These are phyloP conservation scores for Calycina herbarum DNA, from an alignment of 2,329 filamentous ascomycete genomes.

Conservation along the genomic window DNA sequence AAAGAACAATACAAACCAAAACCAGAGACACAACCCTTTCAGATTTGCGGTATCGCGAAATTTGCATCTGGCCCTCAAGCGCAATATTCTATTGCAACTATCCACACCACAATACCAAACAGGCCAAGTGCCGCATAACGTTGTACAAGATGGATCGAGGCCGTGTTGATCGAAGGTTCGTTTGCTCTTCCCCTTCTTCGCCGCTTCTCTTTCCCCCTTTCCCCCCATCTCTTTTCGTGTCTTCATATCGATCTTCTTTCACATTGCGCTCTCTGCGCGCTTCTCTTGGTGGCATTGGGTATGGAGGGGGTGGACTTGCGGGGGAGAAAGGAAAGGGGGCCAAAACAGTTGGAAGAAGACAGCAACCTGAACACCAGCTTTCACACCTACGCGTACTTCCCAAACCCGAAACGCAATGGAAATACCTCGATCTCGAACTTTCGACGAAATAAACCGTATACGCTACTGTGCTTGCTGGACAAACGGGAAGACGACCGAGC, in stretches of 20 bases:
- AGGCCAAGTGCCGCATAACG: neutral
- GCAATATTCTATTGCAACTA: neutral
- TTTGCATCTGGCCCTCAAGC: neutral
- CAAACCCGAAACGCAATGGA: too few species aligned
- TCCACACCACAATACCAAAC: neutral
- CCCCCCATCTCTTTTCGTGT: neutral
- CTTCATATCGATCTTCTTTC: neutral
- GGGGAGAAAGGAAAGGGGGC: neutral
- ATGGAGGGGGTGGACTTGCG: neutral
- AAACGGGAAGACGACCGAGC: too few species aligned
- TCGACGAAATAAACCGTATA: too few species aligned
- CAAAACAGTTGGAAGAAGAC: neutral
- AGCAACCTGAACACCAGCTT: neutral
- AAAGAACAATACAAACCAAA: neutral
- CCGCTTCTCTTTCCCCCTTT: neutral
- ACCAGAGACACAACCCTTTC: neutral
- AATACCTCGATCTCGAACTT: too few species aligned
- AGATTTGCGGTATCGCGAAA: neutral
- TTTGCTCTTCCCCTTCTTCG: neutral
- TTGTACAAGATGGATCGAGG: slow-evolving; percentile 12
- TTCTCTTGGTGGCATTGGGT: neutral
- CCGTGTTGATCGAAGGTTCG: slow-evolving; percentile 14
- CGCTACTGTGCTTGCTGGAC: too few species aligned
- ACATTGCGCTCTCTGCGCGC: neutral
- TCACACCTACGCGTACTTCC: too few species aligned